These are phyloP conservation scores for Cyclotella choctawhatcheeana DNA, from an alignment of 108 stramenopile genomes.

Conservation along the genomic window DNA sequence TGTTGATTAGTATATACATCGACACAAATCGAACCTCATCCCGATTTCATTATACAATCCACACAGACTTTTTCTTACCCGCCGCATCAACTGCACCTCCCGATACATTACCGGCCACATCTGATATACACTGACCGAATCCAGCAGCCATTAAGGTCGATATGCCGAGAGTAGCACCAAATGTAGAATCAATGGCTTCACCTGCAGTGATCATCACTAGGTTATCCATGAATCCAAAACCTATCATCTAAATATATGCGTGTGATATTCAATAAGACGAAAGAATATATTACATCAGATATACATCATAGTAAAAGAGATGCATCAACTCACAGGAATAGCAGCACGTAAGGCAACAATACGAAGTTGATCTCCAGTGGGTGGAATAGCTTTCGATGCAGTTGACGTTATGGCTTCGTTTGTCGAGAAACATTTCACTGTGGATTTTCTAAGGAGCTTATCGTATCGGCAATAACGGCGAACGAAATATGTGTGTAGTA, in stretches of 20 bases:
- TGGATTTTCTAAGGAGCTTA: no score
- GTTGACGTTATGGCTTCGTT: background rate
- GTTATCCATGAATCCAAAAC: conserved; percentile 94
- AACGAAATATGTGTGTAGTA: no score
- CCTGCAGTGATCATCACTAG: conserved; percentile 89
- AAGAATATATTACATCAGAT: background rate
- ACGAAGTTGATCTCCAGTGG: conserved; percentile 55
- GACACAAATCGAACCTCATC: no score
- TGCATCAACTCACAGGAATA: conserved; percentile 41
- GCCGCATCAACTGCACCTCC: conserved; percentile 67
- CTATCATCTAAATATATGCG: conserved; percentile 66
- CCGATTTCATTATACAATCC: no score
- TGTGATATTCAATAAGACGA: background rate
- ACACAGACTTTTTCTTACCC: no score
- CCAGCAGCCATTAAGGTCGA: conserved; percentile 88
- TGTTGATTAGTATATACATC: no score
- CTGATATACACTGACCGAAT: conserved; percentile 64
- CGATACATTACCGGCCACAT: conserved; percentile 60
- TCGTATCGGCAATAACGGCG: no score
- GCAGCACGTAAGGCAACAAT: conserved; percentile 53
- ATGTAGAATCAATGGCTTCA: conserved; percentile 73
- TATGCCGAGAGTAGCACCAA: conserved; percentile 81
- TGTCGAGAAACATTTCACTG: no score
- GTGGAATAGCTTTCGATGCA: conserved; percentile 21
- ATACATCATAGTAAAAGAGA: background rate